Conservation (phyloP, 495 filamentous ascomycete genomes). For the Xylaria bambusicola region DNA sequence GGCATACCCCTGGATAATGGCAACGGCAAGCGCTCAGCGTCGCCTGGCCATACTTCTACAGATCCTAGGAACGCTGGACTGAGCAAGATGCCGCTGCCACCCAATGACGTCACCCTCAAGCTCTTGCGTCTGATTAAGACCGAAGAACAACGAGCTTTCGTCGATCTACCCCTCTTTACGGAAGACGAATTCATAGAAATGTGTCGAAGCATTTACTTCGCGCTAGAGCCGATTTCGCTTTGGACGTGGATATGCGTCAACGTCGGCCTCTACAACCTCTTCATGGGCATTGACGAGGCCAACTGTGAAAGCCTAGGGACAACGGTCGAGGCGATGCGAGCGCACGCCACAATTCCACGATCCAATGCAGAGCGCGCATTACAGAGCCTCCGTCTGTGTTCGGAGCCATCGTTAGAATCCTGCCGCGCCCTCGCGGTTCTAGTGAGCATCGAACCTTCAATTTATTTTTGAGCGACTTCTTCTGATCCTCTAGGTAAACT, state of each 20-base stretch:
- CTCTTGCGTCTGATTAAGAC: conserved; percentile 24
- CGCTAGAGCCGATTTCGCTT: conserved; percentile 57
- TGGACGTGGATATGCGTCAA: conserved; percentile 59
- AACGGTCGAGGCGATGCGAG: conserved; percentile 19
- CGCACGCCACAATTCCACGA: conserved; percentile 14
- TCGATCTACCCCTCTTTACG: conserved; percentile 36
- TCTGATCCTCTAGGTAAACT: conserved; percentile 21
- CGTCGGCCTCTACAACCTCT: conserved; percentile 56
- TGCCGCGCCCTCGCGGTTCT: conserved; percentile 30
- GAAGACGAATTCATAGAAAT: conserved; percentile 56
- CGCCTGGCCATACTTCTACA: not conserved
- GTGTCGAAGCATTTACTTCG: conserved; percentile 61
- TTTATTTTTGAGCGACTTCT: not conserved
- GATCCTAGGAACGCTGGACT: conserved; percentile 9
- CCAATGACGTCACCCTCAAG: conserved; percentile 24
- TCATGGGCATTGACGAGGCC: conserved; percentile 36
- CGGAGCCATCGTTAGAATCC: conserved; percentile 29
- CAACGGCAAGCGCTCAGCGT: not conserved
- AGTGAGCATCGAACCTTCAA: conserved; percentile 12
- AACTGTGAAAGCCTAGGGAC: conserved; percentile 18
- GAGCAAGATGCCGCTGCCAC: conserved; percentile 23
- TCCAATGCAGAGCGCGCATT: conserved; percentile 21
- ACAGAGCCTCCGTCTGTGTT: conserved; percentile 28
- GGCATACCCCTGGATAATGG: not conserved
- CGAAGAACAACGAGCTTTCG: conserved; percentile 27